Evolutionary conservation across 495 filamentous ascomycete species (phyloP).

Genomic region (Penicillium chermesinum): DNA sequence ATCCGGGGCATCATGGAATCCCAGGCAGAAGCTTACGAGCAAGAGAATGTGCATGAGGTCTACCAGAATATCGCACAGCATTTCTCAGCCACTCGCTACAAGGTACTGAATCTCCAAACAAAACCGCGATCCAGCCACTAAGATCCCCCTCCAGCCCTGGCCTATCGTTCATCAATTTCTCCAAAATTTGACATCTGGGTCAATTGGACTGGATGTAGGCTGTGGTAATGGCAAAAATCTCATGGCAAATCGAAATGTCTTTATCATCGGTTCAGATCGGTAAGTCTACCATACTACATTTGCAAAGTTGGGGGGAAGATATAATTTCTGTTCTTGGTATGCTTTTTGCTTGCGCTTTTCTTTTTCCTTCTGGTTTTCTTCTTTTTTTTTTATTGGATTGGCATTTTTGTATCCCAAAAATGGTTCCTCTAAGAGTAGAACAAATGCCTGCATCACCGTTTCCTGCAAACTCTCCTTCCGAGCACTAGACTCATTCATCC

Average conservation of each 20-base stretch:
- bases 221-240: constrained; percentile 98
- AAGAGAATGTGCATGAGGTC: constrained; percentile 81
- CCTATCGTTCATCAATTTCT: constrained; percentile 85
- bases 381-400: constrained; percentile 3
- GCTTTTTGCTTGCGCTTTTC: constrained; percentile 1
- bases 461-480: neutral
- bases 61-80: constrained; percentile 93
- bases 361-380: neutral
- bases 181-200: constrained; percentile 55
- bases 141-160: constrained; percentile 63
- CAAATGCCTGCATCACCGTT: neutral
- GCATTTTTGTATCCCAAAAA: neutral
- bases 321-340: constrained; percentile 3
- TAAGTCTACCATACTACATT: constrained; percentile 31
- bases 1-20: constrained; percentile 8
- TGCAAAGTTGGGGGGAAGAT: neutral
- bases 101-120: constrained; percentile 42
- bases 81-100: constrained; percentile 93
- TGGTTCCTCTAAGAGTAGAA: too few species aligned
- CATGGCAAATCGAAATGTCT: constrained; percentile 68
- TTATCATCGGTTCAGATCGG: constrained; percentile 84
- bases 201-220: constrained; percentile 80
- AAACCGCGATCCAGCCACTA: constrained; percentile 1
- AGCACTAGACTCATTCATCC: constrained; percentile 6
- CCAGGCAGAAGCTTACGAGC: constrained; percentile 59